Conservation (phyloP, 2,329 filamentous ascomycete genomes). For the Ceratocystiopsis brevicomis region DNA sequence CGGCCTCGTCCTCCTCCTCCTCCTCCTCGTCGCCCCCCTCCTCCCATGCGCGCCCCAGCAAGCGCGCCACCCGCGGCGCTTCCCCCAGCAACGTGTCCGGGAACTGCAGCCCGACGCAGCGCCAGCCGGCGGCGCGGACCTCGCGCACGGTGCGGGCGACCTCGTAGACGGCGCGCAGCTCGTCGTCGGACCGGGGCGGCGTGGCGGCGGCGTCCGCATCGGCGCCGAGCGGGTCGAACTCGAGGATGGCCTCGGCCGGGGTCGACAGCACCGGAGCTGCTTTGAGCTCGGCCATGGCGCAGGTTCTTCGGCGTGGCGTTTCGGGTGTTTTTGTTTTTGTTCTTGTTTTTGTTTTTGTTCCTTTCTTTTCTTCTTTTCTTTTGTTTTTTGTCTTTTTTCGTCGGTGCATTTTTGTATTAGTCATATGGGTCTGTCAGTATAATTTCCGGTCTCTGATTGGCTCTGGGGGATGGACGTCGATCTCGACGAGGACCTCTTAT, state of each 20-base stretch:
- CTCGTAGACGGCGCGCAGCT: slow-evolving; percentile 65
- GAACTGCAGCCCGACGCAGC: slow-evolving; percentile 77
- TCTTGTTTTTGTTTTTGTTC: not conserved
- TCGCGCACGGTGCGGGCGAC: slow-evolving; percentile 61
- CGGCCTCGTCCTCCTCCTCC: slow-evolving; percentile 17
- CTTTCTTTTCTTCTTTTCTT: slow-evolving; percentile 1
- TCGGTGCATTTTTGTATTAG: no score
- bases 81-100: slow-evolving; percentile 83
- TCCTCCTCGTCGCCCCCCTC: no score
- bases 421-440: no score
- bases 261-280: slow-evolving; percentile 44
- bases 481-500: no score
- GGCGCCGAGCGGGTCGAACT: slow-evolving; percentile 25
- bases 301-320: slow-evolving; percentile 1
- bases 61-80: slow-evolving; percentile 58
- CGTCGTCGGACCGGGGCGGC: slow-evolving; percentile 35
- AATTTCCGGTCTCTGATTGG: no score
- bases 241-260: slow-evolving; percentile 39
- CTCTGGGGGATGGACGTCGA: no score
- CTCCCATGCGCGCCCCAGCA: slow-evolving; percentile 22
- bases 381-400: not conserved
- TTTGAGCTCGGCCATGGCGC: slow-evolving; percentile 28
- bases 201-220: slow-evolving; percentile 11
- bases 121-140: slow-evolving; percentile 53
- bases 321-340: slow-evolving; percentile 4